Conservation (phyloP, 1,284 basidiomycete species). For the Marasmius tenuissimus region DNA sequence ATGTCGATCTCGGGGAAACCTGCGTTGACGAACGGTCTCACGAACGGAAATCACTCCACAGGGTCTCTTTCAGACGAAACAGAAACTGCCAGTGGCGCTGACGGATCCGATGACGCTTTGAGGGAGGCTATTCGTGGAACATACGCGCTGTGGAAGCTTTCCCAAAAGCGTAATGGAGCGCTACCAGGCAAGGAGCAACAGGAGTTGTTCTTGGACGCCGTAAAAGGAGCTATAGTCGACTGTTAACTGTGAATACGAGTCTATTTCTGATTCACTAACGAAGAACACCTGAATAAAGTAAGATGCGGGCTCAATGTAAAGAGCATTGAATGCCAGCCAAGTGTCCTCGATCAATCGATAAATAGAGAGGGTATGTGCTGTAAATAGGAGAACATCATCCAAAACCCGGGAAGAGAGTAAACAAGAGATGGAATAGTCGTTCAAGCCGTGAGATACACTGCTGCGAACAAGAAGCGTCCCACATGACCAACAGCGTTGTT, state of each 20-base stretch:
- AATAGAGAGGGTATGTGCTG: no score
- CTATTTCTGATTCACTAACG: not conserved
- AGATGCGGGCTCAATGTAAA: not conserved
- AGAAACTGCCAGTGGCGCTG: slow-evolving; percentile 6
- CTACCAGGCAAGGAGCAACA: slow-evolving; percentile 23
- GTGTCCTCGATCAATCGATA: no score
- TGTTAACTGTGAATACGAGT: slow-evolving; percentile 15
- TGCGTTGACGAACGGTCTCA: not conserved
- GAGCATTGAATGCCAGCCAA: no score
- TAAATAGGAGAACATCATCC: no score
- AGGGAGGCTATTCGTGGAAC: slow-evolving; percentile 46
- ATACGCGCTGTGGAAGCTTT: slow-evolving; percentile 50
- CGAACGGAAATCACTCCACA: not conserved
- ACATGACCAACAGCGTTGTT: no score
- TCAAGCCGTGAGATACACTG: no score
- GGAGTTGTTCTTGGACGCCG: slow-evolving; percentile 35
- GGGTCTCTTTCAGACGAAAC: slow-evolving; percentile 5
- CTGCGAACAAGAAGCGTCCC: no score
- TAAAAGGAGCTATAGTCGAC: slow-evolving; percentile 34
- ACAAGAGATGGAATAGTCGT: no score
- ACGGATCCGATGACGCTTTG: slow-evolving; percentile 25
- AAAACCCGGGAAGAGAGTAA: no score
- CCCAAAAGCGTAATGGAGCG: slow-evolving; percentile 18
- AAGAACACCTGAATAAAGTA: not conserved
- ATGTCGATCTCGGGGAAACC: no score